Evolutionary conservation across 1,139 yeast species (phyloP), one percentile per base, ranked within the genome.

Genomic region (Suhomyces kunorum): DNA sequence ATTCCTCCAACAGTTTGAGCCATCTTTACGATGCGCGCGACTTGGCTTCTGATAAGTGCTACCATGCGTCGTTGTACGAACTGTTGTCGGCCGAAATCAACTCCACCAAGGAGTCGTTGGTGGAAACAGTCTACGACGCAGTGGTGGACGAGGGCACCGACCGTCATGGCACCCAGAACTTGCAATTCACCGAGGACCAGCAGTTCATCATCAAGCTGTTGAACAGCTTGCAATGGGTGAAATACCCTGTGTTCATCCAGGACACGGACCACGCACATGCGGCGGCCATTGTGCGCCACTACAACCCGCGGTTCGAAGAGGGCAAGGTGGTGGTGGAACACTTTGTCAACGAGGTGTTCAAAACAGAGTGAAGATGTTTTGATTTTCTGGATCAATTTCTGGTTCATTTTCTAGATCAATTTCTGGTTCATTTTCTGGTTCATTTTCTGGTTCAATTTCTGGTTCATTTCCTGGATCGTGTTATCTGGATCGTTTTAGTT

Each of bases 241-340:
- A 85, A 57, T 83, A 58, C 54, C 94, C 94, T 0, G 73, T 87
- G 20, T 72, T 84, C 44, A 83, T 87, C 39, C 72, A 83, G 32
- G 66, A 74, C 24, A 81, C 92, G 4, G 72, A 72, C 38, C 76
- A 81, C 36, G 75, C 94, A 0, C 96, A 87, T 55, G 88, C 95
- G 2, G 95, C 92, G 2, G 83, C 87, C 1, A 84, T 87, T 43
- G 86, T 82, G 28, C 72, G 95, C 41, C 76, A 72, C 43, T 66
- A 67, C 30, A 76, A 76, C 26, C 72, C 74, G 16, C 60, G 68
- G 16, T 80, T 75, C 45, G 77, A 66, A 24, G 95, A 87, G 58
- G 96, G 96, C 0, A 76, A 80, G 53, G 57, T 69, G 1, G 86
- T 84, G 4, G 76, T 87, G 14, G 61, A 62, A 29, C 96, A 87